Evolutionary conservation across 768 basidiomycete species (phyloP), one percentile per base, ranked within the genome.

Genomic region (Dendrothele bispora): DNA sequence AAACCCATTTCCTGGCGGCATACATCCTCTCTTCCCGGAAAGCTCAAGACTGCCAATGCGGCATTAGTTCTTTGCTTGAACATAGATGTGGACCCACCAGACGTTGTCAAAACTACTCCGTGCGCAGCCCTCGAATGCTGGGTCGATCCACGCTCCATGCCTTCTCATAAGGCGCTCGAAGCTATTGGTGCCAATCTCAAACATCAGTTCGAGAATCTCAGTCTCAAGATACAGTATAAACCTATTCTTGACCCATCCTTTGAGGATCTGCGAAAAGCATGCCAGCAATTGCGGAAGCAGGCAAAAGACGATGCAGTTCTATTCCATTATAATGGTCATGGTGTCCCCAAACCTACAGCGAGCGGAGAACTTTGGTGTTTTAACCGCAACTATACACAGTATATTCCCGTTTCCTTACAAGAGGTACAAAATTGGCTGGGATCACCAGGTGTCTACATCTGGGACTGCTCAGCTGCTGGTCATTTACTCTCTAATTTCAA

Each of bases 281-380:
- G 93, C 59, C 74, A 83, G 48, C 83, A 77, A 18, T 68, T 95
- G 32, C 84, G 97, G 46, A 91, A 88, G 59, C 82, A 85, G 41
- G 94, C 95, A 1, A 92, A 93, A 64, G 89, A 94, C 29, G 97
- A 99, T 60, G 86, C 97, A 2, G 85, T 92, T 6, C 73, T 98
- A 24, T 95, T 98, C 67, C 92, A 98, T 68, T 99, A 98, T 70
- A 99, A 98, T 54, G 97, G 97, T 3, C 97, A 98, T 53, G 97
- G 97, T 20, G 97, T 99, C 18, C 95, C 95, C 2, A 95, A 91
- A 60, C 97, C 97, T 10, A 98, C 97, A 0, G 76, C 89, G 0
- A 94, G 91, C 53, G 90, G 97, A 20, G 97, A 99, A 67, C 78
- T 99, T 43, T 99, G 97, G 97, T 95, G 97, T 47, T 99, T 99